Percentiles rank a stretch among this genome's conserved stretches.
Conservation (phyloP, 805 yeast species). For the Candida sphagnicola region DNA sequence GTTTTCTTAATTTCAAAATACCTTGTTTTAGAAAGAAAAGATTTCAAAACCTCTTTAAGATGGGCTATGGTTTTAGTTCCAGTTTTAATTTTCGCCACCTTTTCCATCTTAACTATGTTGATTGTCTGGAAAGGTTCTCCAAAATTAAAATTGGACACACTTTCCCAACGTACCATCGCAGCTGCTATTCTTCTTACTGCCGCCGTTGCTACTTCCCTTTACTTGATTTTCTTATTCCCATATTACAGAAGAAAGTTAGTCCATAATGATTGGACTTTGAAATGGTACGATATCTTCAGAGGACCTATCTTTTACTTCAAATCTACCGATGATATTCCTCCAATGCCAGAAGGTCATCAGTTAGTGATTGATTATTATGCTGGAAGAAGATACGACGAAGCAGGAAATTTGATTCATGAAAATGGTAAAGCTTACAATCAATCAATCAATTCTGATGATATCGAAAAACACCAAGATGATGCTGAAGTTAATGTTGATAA, state of each 20-base stretch:
- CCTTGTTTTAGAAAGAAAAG: conserved; percentile 56
- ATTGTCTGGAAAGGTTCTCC: conserved; percentile 83
- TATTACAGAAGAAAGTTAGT: conserved; percentile 58
- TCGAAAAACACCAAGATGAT: conserved; percentile 5
- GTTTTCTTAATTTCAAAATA: conserved; percentile 59
- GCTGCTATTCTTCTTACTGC: conserved; percentile 67
- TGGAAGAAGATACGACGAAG: conserved; percentile 46
- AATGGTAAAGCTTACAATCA: conserved; percentile 1
- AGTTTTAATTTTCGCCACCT: conserved; percentile 54
- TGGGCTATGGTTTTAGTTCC: conserved; percentile 60
- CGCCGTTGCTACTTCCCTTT: conserved; percentile 49
- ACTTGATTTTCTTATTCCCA: conserved; percentile 55
- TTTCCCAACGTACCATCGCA: conserved; percentile 48
- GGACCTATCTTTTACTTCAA: conserved; percentile 59
- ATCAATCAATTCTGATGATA: conserved; percentile 7
- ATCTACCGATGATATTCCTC: conserved; percentile 57
- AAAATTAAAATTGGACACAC: conserved; percentile 50
- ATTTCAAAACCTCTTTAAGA: conserved; percentile 38
- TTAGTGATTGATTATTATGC: conserved; percentile 61
- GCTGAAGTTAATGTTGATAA: conserved; percentile 8
- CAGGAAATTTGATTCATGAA: conserved; percentile 9
- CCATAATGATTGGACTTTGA: conserved; percentile 63
- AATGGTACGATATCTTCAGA: conserved; percentile 48
- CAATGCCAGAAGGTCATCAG: conserved; percentile 56
- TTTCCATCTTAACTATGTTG: conserved; percentile 66